Evolutionary conservation across 495 filamentous ascomycete genomes (phyloP).

Genomic region (Aspergillus wentii): DNA sequence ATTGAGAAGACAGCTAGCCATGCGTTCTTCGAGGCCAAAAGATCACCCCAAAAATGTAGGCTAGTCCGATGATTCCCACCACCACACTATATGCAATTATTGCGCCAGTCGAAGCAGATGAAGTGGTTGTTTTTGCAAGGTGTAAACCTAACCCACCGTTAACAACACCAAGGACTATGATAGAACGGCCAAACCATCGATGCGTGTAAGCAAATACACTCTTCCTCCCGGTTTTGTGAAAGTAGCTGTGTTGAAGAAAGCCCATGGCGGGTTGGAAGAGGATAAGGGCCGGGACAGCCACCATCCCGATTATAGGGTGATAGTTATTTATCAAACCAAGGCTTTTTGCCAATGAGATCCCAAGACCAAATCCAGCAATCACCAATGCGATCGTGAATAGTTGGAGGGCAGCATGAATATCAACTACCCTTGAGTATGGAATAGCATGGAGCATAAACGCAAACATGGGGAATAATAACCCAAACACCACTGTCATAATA

Average conservation of each 20-base stretch:
- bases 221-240: constrained; percentile 40
- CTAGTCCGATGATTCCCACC: no score
- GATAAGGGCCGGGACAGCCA: constrained; percentile 50
- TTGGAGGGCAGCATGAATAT: constrained; percentile 56
- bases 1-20: no score
- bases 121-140: no score
- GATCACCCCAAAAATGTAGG: no score
- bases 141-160: constrained; percentile 67
- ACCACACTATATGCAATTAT: constrained; percentile 57
- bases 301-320: constrained; percentile 53
- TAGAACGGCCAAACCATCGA: constrained; percentile 62
- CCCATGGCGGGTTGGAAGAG: constrained; percentile 62
- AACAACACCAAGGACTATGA: constrained; percentile 61
- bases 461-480: constrained; percentile 45
- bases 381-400: constrained; percentile 48
- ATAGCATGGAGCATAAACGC: constrained; percentile 45
- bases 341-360: constrained; percentile 43
- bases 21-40: no score
- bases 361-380: constrained; percentile 58
- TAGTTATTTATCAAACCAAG: constrained; percentile 16
- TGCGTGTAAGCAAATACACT: constrained; percentile 55
- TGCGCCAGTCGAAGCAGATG: constrained; percentile 28
- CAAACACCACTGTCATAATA: constrained; percentile 35
- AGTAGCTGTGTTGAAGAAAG: constrained; percentile 53
- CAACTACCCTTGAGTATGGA: constrained; percentile 23